A percentile compares a stretch with the other conserved stretches of the same genome.
phyloP scores from a whole-genome alignment of 192 early-diverging fungal species.

The Dispira simplex region DNA sequence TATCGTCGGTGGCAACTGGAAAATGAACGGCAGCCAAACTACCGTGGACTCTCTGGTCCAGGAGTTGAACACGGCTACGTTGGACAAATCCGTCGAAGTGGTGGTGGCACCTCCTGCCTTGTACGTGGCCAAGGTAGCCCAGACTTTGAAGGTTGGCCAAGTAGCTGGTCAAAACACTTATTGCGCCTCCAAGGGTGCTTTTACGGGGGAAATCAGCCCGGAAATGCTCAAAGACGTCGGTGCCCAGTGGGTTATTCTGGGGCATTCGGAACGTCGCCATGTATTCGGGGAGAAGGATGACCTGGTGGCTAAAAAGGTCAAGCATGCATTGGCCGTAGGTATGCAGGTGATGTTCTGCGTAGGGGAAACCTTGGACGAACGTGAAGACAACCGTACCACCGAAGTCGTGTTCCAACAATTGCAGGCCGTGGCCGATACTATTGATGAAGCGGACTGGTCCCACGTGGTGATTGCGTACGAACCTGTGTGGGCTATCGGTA shows the following conservation, averaged over 20 bases:
- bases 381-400: slow-evolving; percentile 76
- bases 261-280: slow-evolving; percentile 97
- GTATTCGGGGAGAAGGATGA: slow-evolving; percentile 81
- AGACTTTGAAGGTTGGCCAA: slow-evolving; percentile 61
- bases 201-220: slow-evolving; percentile 90
- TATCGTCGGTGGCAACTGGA: slow-evolving; percentile 85
- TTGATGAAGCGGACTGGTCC: slow-evolving; percentile 61
- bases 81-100: slow-evolving; percentile 69
- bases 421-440: slow-evolving; percentile 56
- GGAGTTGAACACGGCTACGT: slow-evolving; percentile 54
- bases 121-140: slow-evolving; percentile 71
- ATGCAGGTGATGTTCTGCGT: slow-evolving; percentile 90
- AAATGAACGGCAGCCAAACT: slow-evolving; percentile 88
- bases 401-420: slow-evolving; percentile 83
- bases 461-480: slow-evolving; percentile 98
- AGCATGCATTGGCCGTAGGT: slow-evolving; percentile 72
- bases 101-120: slow-evolving; percentile 91
- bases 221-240: slow-evolving; percentile 93
- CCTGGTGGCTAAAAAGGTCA: slow-evolving; percentile 78
- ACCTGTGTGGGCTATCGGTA: slow-evolving; percentile 99
- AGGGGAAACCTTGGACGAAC: slow-evolving; percentile 92
- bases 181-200: slow-evolving; percentile 75
- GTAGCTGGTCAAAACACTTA: slow-evolving; percentile 97
- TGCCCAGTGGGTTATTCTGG: slow-evolving; percentile 92
- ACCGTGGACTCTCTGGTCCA: slow-evolving; percentile 61